phyloP scores from a whole-genome alignment of 2,329 filamentous ascomycete genomes.

The Clonostachys solani region DNA sequence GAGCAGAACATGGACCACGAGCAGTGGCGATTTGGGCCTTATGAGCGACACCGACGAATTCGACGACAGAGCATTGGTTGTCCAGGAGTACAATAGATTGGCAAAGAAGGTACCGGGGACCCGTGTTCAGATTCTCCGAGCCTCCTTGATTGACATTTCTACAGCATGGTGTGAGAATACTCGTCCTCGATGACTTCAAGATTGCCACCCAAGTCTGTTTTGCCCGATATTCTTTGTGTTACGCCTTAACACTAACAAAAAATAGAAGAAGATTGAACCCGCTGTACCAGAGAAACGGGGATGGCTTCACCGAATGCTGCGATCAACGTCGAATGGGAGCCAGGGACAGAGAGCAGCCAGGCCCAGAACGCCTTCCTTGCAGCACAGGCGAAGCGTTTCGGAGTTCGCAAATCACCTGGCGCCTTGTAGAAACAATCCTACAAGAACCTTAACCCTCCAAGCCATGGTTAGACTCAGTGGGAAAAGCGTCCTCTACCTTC shows the following conservation, averaged over 20 bases:
- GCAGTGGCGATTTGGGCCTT: constrained; percentile 42
- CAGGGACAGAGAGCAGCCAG: too few relatives aligned
- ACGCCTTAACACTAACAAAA: constrained; percentile 2
- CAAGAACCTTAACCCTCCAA: constrained; percentile 47
- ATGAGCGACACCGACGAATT: constrained; percentile 44
- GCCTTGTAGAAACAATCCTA: constrained; percentile 33
- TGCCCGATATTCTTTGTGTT: not conserved
- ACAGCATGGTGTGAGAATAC: constrained; percentile 47
- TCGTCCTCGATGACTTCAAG: constrained; percentile 29
- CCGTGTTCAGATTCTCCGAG: not conserved
- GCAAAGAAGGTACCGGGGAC: constrained; percentile 45
- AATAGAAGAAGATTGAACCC: constrained; percentile 9
- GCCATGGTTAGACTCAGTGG: constrained; percentile 61
- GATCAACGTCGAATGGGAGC: constrained; percentile 11
- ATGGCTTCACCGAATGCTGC: constrained; percentile 32
- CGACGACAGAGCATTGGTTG: constrained; percentile 40
- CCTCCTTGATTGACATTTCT: too few relatives aligned
- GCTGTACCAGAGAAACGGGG: constrained; percentile 20
- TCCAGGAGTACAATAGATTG: constrained; percentile 56
- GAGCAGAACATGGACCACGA: constrained; percentile 55
- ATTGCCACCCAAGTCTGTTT: constrained; percentile 18
- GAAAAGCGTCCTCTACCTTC: constrained; percentile 57
- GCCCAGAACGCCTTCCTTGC: not conserved
- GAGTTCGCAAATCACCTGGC: constrained; percentile 45
- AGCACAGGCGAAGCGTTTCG: constrained; percentile 48